Evolutionary conservation across 495 filamentous ascomycete species (phyloP).

Genomic region (Xylaria castorea): DNA sequence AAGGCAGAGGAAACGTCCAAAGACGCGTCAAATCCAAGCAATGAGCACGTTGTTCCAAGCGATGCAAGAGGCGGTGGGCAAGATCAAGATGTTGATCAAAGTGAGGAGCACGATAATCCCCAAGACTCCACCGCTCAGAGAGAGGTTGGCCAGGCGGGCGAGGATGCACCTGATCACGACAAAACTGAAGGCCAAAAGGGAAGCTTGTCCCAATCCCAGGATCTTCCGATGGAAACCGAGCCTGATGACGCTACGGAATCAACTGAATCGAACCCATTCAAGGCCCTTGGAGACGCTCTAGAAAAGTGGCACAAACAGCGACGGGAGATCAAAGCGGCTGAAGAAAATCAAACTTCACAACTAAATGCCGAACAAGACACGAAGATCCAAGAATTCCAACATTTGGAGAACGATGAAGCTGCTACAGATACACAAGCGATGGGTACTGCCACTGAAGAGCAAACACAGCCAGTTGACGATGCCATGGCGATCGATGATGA

Average conservation of each 20-base stretch:
- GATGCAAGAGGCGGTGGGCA: conserved; percentile 66
- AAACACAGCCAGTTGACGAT: conserved; percentile 81
- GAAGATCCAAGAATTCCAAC: conserved; percentile 81
- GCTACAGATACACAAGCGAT: conserved; percentile 87
- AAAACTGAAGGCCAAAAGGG: conserved; percentile 58
- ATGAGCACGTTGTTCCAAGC: conserved; percentile 72
- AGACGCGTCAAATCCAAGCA: conserved; percentile 60
- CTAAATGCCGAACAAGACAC: conserved; percentile 55
- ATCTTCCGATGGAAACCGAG: conserved; percentile 58
- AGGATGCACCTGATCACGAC: conserved; percentile 57
- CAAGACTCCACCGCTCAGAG: conserved; percentile 54
- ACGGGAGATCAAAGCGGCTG: conserved; percentile 74
- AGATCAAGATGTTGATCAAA: conserved; percentile 58
- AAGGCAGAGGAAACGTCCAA: conserved; percentile 45
- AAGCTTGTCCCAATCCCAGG: conserved; percentile 55
- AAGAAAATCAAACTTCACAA: conserved; percentile 65
- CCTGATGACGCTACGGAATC: conserved; percentile 52
- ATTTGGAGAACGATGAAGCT: conserved; percentile 82
- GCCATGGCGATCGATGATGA: conserved; percentile 80
- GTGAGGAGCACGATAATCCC: conserved; percentile 49
- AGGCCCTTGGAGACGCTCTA: conserved; percentile 91
- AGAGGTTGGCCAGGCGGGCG: conserved; percentile 55
- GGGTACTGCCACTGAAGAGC: conserved; percentile 85
- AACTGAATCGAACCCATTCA: conserved; percentile 70
- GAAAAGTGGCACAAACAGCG: conserved; percentile 90